Evolutionary conservation across 257 asterid species (phyloP).

Genomic region (Handroanthus guayacan): DNA sequence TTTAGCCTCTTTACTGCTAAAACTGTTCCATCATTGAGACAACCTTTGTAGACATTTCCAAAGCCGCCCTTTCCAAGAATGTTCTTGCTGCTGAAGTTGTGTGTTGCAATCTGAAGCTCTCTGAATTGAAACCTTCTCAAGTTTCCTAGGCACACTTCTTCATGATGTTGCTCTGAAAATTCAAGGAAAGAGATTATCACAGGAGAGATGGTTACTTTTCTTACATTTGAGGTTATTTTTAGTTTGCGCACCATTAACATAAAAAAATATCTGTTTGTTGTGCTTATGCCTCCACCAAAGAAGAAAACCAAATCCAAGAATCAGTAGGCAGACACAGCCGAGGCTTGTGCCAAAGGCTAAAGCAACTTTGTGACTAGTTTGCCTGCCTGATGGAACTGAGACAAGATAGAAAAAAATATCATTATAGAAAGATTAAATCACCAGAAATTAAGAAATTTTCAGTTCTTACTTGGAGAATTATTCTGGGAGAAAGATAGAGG

Average conservation of each 20-base stretch:
- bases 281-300: constrained; percentile 89
- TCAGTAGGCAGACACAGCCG: constrained; percentile 77
- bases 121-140: constrained; percentile 72
- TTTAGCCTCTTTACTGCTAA: constrained; percentile 93
- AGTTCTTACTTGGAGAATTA: constrained; percentile 67
- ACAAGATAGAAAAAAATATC: background rate
- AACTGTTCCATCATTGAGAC: constrained; percentile 76
- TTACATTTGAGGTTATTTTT: background rate
- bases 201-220: background rate
- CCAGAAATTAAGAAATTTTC: background rate
- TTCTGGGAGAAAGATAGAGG: constrained; percentile 62
- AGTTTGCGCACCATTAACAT: constrained; percentile 59
- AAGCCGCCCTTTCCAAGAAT: constrained; percentile 94
- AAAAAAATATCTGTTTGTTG: constrained; percentile 78
- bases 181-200: background rate
- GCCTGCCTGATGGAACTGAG: constrained; percentile 44
- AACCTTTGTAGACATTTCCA: constrained; percentile 91
- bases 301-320: constrained; percentile 76
- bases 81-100: constrained; percentile 88
- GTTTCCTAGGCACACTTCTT: constrained; percentile 85
- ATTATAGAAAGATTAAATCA: background rate
- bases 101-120: constrained; percentile 85
- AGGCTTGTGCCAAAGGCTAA: constrained; percentile 88
- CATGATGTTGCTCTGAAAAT: constrained; percentile 70
- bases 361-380: constrained; percentile 63